Evolutionary conservation across 2,329 filamentous ascomycete species (phyloP).

Genomic region (Epichloe glyceriae): DNA sequence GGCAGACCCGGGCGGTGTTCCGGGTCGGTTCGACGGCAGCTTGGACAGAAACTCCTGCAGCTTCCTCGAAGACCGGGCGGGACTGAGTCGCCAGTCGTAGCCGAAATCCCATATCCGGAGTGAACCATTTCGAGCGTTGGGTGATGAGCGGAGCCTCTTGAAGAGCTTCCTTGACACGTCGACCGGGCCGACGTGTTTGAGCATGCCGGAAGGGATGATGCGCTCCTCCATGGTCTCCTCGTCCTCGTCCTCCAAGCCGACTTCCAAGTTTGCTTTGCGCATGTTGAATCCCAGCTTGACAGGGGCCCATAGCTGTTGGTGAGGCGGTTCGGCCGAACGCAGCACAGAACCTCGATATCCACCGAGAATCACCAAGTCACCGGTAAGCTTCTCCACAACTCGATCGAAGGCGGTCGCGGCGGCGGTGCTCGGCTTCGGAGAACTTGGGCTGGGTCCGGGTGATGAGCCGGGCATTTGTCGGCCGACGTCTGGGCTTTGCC

Average conservation of each 20-base stretch:
- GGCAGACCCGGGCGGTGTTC: slow-evolving; percentile 34
- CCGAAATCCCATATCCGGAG: slow-evolving; percentile 81
- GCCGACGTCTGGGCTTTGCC: not conserved
- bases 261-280: slow-evolving; percentile 80
- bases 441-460: not conserved
- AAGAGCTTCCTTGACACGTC: slow-evolving; percentile 78
- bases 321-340: slow-evolving; percentile 65
- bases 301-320: slow-evolving; percentile 87
- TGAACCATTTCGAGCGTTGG: slow-evolving; percentile 58
- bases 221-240: slow-evolving; percentile 71
- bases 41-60: slow-evolving; percentile 61
- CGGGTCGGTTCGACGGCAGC: slow-evolving; percentile 60
- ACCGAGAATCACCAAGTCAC: slow-evolving; percentile 78
- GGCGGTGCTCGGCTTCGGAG: not conserved
- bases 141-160: slow-evolving; percentile 59
- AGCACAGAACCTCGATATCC: slow-evolving; percentile 87
- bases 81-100: slow-evolving; percentile 88
- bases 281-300: slow-evolving; percentile 88
- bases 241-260: slow-evolving; percentile 69
- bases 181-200: slow-evolving; percentile 83
- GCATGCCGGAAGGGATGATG: slow-evolving; percentile 78
- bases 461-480: not conserved
- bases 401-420: slow-evolving; percentile 30
- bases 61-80: slow-evolving; percentile 57
- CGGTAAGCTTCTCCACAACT: slow-evolving; percentile 55